Evolutionary conservation across 2,329 filamentous ascomycete species (phyloP), one percentile per base, ranked within the genome.

Genomic region (Verticillium klebahnii): DNA sequence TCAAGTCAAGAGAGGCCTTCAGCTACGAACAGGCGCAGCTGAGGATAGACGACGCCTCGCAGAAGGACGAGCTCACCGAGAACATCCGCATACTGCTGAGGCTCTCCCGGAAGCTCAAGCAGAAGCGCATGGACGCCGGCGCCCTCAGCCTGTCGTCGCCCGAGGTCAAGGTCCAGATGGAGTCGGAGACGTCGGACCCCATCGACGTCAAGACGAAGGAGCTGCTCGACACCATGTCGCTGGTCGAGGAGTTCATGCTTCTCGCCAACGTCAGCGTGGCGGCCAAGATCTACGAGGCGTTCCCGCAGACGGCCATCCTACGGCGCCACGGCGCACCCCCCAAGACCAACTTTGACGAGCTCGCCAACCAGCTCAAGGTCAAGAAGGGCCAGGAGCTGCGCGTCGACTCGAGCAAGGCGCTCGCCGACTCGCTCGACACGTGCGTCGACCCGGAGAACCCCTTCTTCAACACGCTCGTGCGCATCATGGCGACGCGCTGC

Each of bases 181-280:
- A 97, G 73, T 96, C 91, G 9, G 95, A 99, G 77, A 96, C 94
- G 0, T 96, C 93, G 1, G 95, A 98, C 72, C 94, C 95, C 0
- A 89, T 97, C 60, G 95, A 98, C 70, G 92, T 99, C 68, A 93
- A 98, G 81, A 96, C 93, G 6, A 99, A 99, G 78, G 85, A 93
- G 69, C 87, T 93, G 59, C 87, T 99, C 40, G 93, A 95, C 71
- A 99, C 95, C 60, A 99, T 98, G 80, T 97, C 94, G 25, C 85
- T 99, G 5, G 96, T 99, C 32, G 95, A 99, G 73, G 95, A 99
- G 74, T 98, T 99, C 82, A 99, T 99, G 95, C 82, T 99, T 72
- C 90, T 98, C 74, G 96, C 95, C 81, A 99, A 99, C 78, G 93
- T 92, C 71, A 94, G 90, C 68, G 96, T 99, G 34, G 95, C 94